phyloP scores from a whole-genome alignment of 2,329 filamentous ascomycete species.

The Fusarium pseudonygamai region DNA sequence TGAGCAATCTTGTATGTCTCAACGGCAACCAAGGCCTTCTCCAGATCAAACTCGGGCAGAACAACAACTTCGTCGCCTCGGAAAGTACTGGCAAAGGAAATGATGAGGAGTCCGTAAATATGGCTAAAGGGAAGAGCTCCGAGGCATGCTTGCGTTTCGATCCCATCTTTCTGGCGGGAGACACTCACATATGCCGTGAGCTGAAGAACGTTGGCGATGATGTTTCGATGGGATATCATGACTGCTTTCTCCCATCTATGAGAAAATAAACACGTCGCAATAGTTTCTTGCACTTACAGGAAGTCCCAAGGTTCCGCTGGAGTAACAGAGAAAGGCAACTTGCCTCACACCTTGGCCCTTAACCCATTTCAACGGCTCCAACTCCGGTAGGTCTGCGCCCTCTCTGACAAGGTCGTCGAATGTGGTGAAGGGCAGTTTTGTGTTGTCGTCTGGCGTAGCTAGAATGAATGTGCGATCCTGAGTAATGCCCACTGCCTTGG shows the following conservation, averaged over 20 bases:
- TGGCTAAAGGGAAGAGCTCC: neutral
- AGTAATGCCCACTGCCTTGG: neutral
- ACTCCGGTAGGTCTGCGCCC: accelerated
- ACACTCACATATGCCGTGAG: neutral
- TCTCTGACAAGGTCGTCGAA: neutral
- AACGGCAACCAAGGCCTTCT: accelerated
- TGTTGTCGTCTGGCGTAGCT: neutral
- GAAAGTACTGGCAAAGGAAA: neutral
- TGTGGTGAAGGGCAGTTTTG: neutral
- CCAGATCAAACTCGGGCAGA: accelerated
- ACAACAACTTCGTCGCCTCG: neutral
- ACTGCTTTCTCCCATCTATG: neutral
- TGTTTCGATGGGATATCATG: neutral
- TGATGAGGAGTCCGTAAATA: neutral
- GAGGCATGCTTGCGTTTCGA: neutral
- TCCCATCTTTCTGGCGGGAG: accelerated
- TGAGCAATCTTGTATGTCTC: neutral
- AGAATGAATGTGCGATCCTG: neutral
- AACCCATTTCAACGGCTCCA: neutral
- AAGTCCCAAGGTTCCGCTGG: neutral
- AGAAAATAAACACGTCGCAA: neutral
- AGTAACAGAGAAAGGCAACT: neutral
- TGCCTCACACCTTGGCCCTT: neutral
- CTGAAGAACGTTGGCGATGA: neutral
- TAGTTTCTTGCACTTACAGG: neutral